Evolutionary conservation across 225 moss, liverwort and hornwort species (phyloP).

Genomic region (Polytrichum formosum): DNA sequence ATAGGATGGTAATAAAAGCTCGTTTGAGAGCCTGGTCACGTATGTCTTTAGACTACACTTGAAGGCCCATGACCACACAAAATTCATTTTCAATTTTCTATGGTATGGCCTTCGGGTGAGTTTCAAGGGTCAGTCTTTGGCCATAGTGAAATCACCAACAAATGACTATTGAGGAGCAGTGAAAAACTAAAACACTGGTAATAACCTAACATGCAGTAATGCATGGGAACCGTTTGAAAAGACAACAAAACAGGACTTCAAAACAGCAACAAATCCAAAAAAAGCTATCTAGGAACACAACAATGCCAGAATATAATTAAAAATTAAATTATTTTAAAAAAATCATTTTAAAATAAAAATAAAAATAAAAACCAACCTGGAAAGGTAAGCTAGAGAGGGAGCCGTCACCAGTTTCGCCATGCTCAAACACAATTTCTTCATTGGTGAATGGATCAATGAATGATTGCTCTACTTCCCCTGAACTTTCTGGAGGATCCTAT

Average conservation of each 20-base stretch:
- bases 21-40: no score
- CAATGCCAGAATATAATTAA: neutral
- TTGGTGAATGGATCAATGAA: slow-evolving; percentile 28
- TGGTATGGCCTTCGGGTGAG: no score
- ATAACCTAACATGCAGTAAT: neutral
- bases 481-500: slow-evolving; percentile 24
- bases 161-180: neutral
- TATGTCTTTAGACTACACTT: no score
- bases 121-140: no score
- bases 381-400: slow-evolving; percentile 58
- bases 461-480: slow-evolving; percentile 26
- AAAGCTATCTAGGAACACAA: neutral
- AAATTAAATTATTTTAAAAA: no score
- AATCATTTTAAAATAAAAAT: neutral
- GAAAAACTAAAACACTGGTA: neutral
- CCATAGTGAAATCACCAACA: no score
- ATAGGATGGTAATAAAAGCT: no score
- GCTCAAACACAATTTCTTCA: slow-evolving; percentile 46
- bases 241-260: slow-evolving; percentile 6
- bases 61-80: no score
- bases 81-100: no score
- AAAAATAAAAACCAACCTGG: slow-evolving; percentile 48
- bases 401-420: slow-evolving; percentile 74
- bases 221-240: neutral
- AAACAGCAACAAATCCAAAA: neutral